These are phyloP conservation scores for Discostella pseudostelligera DNA, from an alignment of 108 stramenopile genomes.

Conservation along the genomic window DNA sequence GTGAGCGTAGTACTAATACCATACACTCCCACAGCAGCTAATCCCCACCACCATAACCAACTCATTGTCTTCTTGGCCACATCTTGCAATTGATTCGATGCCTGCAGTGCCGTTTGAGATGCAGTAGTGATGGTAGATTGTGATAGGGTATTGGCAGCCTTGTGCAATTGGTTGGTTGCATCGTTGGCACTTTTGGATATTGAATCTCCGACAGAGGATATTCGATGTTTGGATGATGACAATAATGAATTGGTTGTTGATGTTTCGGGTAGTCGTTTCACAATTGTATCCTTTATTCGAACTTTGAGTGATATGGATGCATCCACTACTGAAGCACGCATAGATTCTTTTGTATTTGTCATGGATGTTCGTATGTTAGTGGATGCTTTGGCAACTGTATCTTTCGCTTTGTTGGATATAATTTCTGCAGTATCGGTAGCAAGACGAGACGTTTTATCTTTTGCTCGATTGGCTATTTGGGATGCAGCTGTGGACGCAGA, in stretches of 20 bases:
- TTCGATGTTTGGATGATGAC: too few species aligned
- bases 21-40: slow-evolving; percentile 70
- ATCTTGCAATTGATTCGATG: slow-evolving; percentile 17
- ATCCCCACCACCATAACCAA: slow-evolving; percentile 65
- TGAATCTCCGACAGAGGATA: too few species aligned
- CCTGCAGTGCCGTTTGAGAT: background rate
- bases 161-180: too few species aligned
- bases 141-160: slow-evolving; percentile 7
- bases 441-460: background rate
- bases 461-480: background rate
- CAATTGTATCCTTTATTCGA: slow-evolving; percentile 9
- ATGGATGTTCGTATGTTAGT: slow-evolving; percentile 7
- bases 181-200: too few species aligned
- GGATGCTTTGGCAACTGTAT: slow-evolving; percentile 5
- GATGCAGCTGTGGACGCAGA: background rate
- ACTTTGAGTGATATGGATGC: background rate
- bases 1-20: slow-evolving; percentile 63
- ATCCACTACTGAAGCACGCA: background rate
- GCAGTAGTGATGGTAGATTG: slow-evolving; percentile 6
- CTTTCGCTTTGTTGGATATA: background rate
- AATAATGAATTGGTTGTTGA: background rate
- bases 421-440: slow-evolving; percentile 6
- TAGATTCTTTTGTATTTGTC: slow-evolving; percentile 1
- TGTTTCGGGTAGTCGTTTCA: background rate
- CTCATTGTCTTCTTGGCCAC: slow-evolving; percentile 23